phyloP scores from a whole-genome alignment of 2,329 filamentous ascomycete genomes.

The Tolypocladium ovalisporum region DNA sequence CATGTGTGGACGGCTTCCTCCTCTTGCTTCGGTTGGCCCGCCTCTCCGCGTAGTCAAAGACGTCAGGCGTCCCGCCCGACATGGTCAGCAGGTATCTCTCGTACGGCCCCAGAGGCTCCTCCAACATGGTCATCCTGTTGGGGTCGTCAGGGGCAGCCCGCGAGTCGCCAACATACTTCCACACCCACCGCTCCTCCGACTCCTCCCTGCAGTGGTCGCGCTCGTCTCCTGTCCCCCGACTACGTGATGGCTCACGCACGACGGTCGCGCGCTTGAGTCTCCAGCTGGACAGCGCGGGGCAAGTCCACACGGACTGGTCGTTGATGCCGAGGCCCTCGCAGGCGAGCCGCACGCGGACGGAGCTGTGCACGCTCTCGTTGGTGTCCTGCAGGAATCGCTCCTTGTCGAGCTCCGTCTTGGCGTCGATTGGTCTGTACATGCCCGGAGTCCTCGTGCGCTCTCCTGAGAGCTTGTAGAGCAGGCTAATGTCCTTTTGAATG shows the following conservation, averaged over 20 bases:
- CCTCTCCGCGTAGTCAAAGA: conserved; percentile 29
- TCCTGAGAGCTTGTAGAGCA: conserved; percentile 33
- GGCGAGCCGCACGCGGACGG: conserved; percentile 40
- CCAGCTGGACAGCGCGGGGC: conserved; percentile 34
- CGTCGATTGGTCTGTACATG: conserved; percentile 33
- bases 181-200: conserved; percentile 34
- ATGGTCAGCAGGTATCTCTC: conserved; percentile 36
- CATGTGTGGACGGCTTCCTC: conserved; percentile 1
- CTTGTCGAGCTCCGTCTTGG: conserved; percentile 23
- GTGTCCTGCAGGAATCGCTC: conserved; percentile 35
- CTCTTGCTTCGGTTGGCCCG: conserved; percentile 6
- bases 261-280: conserved; percentile 22
- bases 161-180: conserved; percentile 39
- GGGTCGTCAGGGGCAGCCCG: conserved; percentile 27
- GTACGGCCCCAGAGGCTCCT: conserved; percentile 42
- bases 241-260: background rate
- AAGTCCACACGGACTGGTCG: conserved; percentile 35
- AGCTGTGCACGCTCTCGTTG: conserved; percentile 44
- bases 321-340: conserved; percentile 38
- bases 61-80: conserved; percentile 30
- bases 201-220: conserved; percentile 12
- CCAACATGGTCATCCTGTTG: conserved; percentile 31
- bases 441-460: conserved; percentile 34
- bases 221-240: background rate
- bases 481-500: conserved; percentile 26